phyloP scores from a whole-genome alignment of 495 filamentous ascomycete species.

The Penicillium flavigenum region DNA sequence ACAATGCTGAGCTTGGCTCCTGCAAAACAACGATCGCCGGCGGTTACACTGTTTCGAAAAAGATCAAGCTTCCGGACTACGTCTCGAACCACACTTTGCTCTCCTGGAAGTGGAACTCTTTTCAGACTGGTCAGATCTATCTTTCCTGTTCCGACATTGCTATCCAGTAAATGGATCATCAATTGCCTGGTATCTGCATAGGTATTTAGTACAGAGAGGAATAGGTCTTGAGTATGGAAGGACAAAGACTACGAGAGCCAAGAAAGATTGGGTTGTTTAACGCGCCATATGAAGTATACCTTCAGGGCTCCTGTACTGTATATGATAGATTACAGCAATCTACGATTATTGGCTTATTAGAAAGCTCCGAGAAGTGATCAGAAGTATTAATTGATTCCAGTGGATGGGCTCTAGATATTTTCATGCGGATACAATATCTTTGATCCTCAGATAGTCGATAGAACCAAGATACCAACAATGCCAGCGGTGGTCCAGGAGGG shows the following conservation, averaged over 20 bases:
- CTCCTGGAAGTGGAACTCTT: conserved; percentile 57
- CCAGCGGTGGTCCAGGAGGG: not conserved
- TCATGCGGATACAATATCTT: not conserved
- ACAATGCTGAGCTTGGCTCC: conserved; percentile 40
- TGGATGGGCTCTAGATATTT: not conserved
- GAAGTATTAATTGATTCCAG: not conserved
- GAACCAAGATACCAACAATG: not conserved
- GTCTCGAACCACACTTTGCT: conserved; percentile 51
- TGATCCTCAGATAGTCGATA: not conserved
- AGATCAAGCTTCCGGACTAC: conserved; percentile 51
- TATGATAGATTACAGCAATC: not conserved
- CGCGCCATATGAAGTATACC: not conserved
- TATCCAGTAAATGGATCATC: conserved; percentile 23
- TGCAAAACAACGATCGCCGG: conserved; percentile 54
- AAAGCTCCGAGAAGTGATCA: not conserved
- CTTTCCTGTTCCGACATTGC: conserved; percentile 56
- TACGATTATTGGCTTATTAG: not conserved
- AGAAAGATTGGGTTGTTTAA: not conserved
- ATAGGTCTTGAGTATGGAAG: not conserved
- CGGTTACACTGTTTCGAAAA: conserved; percentile 56
- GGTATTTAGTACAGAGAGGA: not conserved
- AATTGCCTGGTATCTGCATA: not conserved
- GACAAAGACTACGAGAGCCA: not conserved
- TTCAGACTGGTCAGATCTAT: conserved; percentile 57
- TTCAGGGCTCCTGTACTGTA: not conserved